Evolutionary conservation across 202 grass and related monocot species (phyloP).

Genomic region (Carex arenaria): DNA sequence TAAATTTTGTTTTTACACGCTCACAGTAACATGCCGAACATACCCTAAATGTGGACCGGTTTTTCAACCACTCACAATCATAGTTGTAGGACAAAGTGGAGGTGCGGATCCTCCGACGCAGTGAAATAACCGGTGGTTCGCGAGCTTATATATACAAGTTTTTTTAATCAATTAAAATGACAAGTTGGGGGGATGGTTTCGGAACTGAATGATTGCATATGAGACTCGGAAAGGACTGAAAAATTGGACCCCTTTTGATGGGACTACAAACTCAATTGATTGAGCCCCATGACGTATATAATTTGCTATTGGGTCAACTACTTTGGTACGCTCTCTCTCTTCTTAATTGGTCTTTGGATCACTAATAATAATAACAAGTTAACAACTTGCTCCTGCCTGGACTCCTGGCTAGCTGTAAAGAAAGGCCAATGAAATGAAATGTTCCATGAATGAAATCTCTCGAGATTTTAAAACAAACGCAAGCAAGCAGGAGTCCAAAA

Average conservation of each 20-base stretch:
- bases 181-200: too few species aligned
- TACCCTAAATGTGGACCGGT: too few species aligned
- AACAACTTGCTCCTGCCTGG: background rate
- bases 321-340: conserved; percentile 1
- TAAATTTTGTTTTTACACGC: too few species aligned
- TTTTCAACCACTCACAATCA: too few species aligned
- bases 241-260: conserved; percentile 15
- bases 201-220: conserved; percentile 23
- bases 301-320: conserved; percentile 6
- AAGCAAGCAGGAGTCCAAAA: background rate
- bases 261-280: conserved; percentile 27
- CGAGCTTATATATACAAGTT: too few species aligned
- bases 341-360: background rate
- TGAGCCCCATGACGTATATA: conserved; percentile 18
- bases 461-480: background rate
- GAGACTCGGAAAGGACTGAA: background rate
- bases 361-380: background rate
- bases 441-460: background rate
- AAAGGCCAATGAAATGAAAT: background rate
- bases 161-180: too few species aligned
- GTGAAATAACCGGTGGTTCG: too few species aligned
- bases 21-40: too few species aligned
- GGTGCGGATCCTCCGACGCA: too few species aligned
- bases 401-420: background rate
- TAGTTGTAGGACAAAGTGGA: too few species aligned